Percentiles rank a stretch among this genome's conserved stretches.
Conservation (phyloP, 2,329 filamentous ascomycete genomes). For the Pseudogymnoascus sp. region DNA sequence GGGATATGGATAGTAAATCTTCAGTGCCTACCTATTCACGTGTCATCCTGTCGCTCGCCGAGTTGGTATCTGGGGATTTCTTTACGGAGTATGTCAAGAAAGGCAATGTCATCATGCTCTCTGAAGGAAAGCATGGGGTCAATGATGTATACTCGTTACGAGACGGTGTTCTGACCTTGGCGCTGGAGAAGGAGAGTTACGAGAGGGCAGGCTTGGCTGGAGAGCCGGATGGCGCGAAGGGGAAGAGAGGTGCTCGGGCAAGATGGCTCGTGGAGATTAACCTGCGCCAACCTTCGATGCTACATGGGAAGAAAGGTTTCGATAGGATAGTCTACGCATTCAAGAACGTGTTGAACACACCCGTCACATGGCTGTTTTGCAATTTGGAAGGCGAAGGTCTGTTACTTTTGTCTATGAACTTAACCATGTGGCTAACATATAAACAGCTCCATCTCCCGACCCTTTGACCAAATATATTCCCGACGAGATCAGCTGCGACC, state of each 20-base stretch:
- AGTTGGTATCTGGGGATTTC: slow-evolving; percentile 66
- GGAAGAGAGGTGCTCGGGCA: slow-evolving; percentile 51
- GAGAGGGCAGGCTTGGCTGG: slow-evolving; percentile 76
- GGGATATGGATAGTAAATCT: slow-evolving; percentile 39
- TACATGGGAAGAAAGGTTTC: slow-evolving; percentile 76
- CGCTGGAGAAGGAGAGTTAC: slow-evolving; percentile 72
- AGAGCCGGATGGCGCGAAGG: slow-evolving; percentile 52
- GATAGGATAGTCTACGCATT: slow-evolving; percentile 70
- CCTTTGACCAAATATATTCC: slow-evolving; percentile 41
- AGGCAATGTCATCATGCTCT: slow-evolving; percentile 69
- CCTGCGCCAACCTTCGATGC: slow-evolving; percentile 65
- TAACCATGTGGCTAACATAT: slow-evolving; percentile 9
- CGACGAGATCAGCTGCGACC: slow-evolving; percentile 32
- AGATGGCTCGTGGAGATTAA: slow-evolving; percentile 76
- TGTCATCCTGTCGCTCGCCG: slow-evolving; percentile 63
- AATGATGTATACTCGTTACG: slow-evolving; percentile 65
- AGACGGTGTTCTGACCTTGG: slow-evolving; percentile 64
- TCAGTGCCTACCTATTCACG: slow-evolving; percentile 48
- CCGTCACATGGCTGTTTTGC: slow-evolving; percentile 70
- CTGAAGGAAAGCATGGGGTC: slow-evolving; percentile 60
- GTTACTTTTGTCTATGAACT: slow-evolving; percentile 12
- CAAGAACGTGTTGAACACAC: slow-evolving; percentile 62
- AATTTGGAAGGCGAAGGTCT: slow-evolving; percentile 46
- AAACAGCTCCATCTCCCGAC: slow-evolving; percentile 40
- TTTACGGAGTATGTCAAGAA: slow-evolving; percentile 78